Conservation (phyloP, 352 stramenopile genomes). For the Phytophthora capsici region DNA sequence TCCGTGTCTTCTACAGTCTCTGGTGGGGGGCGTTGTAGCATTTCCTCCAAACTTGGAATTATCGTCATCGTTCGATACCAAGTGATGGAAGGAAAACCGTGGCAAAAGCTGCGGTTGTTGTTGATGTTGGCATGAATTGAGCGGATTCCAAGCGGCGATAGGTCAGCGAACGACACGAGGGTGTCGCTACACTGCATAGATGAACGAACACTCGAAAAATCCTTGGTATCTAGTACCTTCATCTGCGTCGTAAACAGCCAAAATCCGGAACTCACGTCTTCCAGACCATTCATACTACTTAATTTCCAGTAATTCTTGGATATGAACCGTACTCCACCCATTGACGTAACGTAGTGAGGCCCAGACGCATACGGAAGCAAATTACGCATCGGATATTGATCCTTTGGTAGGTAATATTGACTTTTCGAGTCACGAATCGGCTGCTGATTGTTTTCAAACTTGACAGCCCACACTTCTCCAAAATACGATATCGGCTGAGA, state of each 20-base stretch:
- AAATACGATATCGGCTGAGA: slow-evolving; percentile 13
- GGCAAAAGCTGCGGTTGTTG: slow-evolving; percentile 21
- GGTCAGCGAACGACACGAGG: slow-evolving; percentile 54
- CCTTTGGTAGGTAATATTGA: slow-evolving; percentile 41
- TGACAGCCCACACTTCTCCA: slow-evolving; percentile 28
- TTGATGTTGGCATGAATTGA: slow-evolving; percentile 56
- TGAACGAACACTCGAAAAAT: slow-evolving; percentile 20
- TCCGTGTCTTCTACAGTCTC: background rate
- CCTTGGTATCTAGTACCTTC: slow-evolving; percentile 20
- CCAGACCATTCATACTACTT: slow-evolving; percentile 46
- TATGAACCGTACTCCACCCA: slow-evolving; percentile 53
- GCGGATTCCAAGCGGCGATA: slow-evolving; percentile 47
- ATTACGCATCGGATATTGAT: slow-evolving; percentile 38
- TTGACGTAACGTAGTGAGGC: slow-evolving; percentile 60
- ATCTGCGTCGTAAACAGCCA: slow-evolving; percentile 63
- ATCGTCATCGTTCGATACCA: slow-evolving; percentile 18
- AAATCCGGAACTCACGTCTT: slow-evolving; percentile 68
- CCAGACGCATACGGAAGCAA: slow-evolving; percentile 52
- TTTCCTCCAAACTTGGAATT: slow-evolving; percentile 11
- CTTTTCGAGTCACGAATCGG: slow-evolving; percentile 38
- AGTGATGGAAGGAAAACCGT: slow-evolving; percentile 13
- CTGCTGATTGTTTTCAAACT: slow-evolving; percentile 19
- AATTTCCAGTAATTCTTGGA: slow-evolving; percentile 42
- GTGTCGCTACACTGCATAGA: slow-evolving; percentile 36
- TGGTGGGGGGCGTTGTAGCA: slow-evolving; percentile 9